Conservation (phyloP, 192 early-diverging fungal species). For the Spizellomyces sp. region DNA sequence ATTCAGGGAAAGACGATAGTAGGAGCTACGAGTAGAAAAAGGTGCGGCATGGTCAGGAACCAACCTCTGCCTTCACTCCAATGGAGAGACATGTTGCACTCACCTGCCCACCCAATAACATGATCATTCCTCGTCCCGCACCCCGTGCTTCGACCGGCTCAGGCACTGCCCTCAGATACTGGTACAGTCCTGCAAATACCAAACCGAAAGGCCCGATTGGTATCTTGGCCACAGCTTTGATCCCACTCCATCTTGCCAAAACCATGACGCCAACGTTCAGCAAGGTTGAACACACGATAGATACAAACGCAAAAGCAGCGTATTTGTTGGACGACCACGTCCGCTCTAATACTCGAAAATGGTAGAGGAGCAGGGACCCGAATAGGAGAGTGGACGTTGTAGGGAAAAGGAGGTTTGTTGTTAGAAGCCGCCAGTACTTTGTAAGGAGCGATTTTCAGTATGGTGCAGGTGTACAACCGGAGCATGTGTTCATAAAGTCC, state of each 20-base stretch:
- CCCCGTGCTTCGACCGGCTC: no score
- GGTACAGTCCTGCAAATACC: slow-evolving; percentile 37
- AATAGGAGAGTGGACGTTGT: slow-evolving; percentile 42
- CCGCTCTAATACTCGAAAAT: slow-evolving; percentile 43
- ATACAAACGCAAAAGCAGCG: slow-evolving; percentile 32
- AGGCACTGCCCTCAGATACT: no score
- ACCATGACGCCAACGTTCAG: slow-evolving; percentile 5
- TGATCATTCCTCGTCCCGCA: no score
- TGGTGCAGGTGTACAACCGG: background rate
- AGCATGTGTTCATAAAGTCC: no score
- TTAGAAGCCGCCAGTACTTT: slow-evolving; percentile 31
- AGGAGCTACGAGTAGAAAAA: slow-evolving; percentile 18
- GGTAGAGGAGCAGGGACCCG: slow-evolving; percentile 42
- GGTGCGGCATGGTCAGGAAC: no score
- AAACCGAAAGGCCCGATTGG: slow-evolving; percentile 40
- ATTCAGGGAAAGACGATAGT: slow-evolving; percentile 35
- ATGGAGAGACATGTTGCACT: no score
- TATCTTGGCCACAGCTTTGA: background rate
- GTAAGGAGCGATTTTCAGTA: slow-evolving; percentile 11
- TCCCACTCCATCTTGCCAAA: background rate
- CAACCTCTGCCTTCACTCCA: no score
- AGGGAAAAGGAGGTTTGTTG: slow-evolving; percentile 33
- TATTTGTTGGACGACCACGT: slow-evolving; percentile 42
- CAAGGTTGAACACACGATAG: slow-evolving; percentile 24
- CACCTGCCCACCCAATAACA: no score